Conservation (phyloP, 192 early-diverging fungal species). For the Funneliformis mosseae region DNA sequence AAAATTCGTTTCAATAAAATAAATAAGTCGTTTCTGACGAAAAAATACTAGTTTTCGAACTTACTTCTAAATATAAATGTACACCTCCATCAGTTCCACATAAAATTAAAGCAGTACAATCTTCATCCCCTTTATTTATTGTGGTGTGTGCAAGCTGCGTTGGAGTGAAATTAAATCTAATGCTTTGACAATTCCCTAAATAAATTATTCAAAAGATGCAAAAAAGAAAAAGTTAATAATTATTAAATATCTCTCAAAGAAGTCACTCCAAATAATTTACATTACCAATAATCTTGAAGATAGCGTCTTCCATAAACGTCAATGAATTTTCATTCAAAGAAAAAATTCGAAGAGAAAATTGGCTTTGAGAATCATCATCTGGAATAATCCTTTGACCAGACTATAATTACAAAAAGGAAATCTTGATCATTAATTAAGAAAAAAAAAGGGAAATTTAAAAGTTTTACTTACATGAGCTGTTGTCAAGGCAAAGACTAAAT, state of each 20-base stretch:
- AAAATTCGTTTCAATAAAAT: background rate
- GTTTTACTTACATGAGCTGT: conserved; percentile 22
- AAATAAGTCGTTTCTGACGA: background rate
- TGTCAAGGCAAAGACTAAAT: conserved; percentile 18
- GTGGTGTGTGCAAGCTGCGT: conserved; percentile 14
- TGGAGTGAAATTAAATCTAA: conserved; percentile 14
- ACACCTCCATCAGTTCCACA: conserved; percentile 24
- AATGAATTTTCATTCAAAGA: background rate
- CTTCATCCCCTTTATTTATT: conserved; percentile 1
- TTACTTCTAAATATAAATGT: conserved; percentile 30
- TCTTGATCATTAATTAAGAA: background rate
- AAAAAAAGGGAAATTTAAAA: background rate
- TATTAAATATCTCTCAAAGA: background rate
- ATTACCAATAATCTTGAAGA: conserved; percentile 4
- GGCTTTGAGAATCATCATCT: background rate
- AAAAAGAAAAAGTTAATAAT: background rate
- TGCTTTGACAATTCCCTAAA: conserved; percentile 10
- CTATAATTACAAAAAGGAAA: background rate
- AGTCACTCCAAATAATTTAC: background rate
- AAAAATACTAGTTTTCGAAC: background rate
- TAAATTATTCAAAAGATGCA: background rate
- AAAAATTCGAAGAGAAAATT: conserved; percentile 27
- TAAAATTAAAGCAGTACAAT: conserved; percentile 8
- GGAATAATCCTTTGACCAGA: background rate
- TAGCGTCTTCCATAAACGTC: conserved; percentile 3